phyloP scores from a whole-genome alignment of 306 rosid species.

The Castanea sativa region DNA sequence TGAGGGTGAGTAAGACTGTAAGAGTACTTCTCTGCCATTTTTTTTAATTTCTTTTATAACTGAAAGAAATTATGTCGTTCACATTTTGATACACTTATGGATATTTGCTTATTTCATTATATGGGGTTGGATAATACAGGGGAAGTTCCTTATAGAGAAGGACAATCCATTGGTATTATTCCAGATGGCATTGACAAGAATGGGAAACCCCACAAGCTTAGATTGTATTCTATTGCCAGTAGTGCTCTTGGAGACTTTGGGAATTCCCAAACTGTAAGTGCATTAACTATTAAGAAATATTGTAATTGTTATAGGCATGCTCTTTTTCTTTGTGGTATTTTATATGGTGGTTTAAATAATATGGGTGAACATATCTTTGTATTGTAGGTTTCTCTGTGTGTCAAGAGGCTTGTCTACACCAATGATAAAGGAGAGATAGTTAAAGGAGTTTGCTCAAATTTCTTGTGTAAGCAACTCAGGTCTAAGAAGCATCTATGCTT shows the following conservation, averaged over 20 bases:
- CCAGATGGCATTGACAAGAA: constrained; percentile 83
- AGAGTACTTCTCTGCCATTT: neutral
- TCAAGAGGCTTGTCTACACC: constrained; percentile 90
- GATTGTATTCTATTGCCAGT: constrained; percentile 88
- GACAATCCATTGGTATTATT: constrained; percentile 90
- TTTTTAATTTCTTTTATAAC: too few species aligned
- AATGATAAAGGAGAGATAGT: constrained; percentile 85
- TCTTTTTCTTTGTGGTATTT: neutral
- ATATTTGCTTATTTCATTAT: neutral
- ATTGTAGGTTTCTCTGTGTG: constrained; percentile 91
- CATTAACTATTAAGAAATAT: neutral
- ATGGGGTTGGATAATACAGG: constrained; percentile 39
- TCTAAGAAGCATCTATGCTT: neutral
- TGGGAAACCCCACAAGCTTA: constrained; percentile 90
- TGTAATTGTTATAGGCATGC: neutral
- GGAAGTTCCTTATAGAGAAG: constrained; percentile 94
- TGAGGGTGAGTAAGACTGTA: constrained; percentile 50
- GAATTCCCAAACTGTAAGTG: constrained; percentile 83
- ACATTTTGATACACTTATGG: neutral
- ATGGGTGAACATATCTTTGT: neutral
- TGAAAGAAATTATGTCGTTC: neutral
- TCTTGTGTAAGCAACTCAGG: constrained; percentile 68
- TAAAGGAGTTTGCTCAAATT: constrained; percentile 96
- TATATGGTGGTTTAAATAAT: constrained; percentile 8
- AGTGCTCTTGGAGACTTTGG: constrained; percentile 95